Evolutionary conservation across 345 rosid genomes (phyloP).

Genomic region (Cardamine chenopodiifolia): DNA sequence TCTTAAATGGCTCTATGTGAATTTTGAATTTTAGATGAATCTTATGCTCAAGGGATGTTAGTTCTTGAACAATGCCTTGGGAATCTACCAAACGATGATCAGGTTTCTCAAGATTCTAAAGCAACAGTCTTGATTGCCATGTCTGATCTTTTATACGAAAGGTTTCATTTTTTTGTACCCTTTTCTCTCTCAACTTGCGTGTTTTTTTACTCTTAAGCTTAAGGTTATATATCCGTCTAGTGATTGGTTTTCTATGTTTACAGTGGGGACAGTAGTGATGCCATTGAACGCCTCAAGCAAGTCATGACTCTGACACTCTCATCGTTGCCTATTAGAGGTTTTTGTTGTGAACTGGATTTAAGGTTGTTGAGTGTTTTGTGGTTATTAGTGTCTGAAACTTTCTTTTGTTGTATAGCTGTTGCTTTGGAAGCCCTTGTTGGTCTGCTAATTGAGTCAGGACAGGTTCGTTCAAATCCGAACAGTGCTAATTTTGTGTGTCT

Average conservation of each 20-base stretch:
- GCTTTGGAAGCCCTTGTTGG: slow-evolving; percentile 80
- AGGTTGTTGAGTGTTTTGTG: not conserved
- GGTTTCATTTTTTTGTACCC: slow-evolving; percentile 43
- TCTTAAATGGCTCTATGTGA: not conserved
- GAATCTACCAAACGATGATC: slow-evolving; percentile 55
- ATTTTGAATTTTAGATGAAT: slow-evolving; percentile 53
- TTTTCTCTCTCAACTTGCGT: not conserved
- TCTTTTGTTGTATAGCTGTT: slow-evolving; percentile 50
- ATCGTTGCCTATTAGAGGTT: slow-evolving; percentile 62
- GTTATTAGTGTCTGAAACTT: not conserved
- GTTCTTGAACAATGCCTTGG: slow-evolving; percentile 82
- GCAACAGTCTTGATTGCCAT: slow-evolving; percentile 79
- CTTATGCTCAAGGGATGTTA: slow-evolving; percentile 76
- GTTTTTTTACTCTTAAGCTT: not conserved
- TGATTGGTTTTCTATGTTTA: slow-evolving; percentile 13
- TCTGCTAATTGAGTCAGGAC: slow-evolving; percentile 63
- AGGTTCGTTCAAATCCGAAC: slow-evolving; percentile 53
- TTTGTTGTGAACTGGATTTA: not conserved
- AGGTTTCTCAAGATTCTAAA: slow-evolving; percentile 55
- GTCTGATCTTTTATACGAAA: slow-evolving; percentile 69
- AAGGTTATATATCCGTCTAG: not conserved
- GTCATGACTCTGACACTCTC: slow-evolving; percentile 46
- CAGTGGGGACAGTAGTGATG: slow-evolving; percentile 64
- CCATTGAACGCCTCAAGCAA: slow-evolving; percentile 62
- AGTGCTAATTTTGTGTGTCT: slow-evolving; percentile 10